Base-by-base conservation (phyloP, 1,139 yeast genomes). In the Geotrichum histeridarum region DNA sequence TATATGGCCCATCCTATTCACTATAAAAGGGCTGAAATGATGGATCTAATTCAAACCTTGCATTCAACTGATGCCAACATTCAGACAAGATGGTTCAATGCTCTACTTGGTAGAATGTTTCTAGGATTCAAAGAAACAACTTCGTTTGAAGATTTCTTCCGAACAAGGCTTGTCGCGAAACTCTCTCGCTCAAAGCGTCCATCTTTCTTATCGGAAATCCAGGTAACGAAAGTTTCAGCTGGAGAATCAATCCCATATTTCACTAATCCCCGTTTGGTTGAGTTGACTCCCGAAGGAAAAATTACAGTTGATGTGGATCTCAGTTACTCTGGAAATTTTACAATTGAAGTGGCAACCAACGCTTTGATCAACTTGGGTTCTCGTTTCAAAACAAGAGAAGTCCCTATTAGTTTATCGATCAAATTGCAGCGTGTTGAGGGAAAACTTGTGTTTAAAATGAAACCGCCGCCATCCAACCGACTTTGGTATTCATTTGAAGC, bases 381-480 rank as follows among this genome's bases (percentile, higher is more conserved):
- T 1, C 76, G 88, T 32, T 85, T 90, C 70, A 86, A 86, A 59
- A 77, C 85, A n/a, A 76, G 94, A 49, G 95, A 88, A 62, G 87
- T 93, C 42, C 86, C 86, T 51, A 72, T 93, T 37, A 77, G 86
- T 18, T 72, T 93, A 54, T 81, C 86, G n/a, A 82, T 90, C 0
- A 82, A 85, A 0, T 70, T 90, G 44, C 79, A 79, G 52, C 81
- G 77, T 61, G 63, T 93, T 4, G 83, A 84, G 54, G 99, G 99
- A 0, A 86, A 88, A 1, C 60, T 91, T 59, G 67, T 86, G 0
- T 66, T 91, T 33, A 75, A 79, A 52, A 69, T 91, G 43, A 93
- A 93, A 65, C 90, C 95, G 0, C 95, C 96, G 0, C 98, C 99
- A n/a, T 83, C 96, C 2, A 84, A 83, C 57, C 77, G 98, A 63